Base-by-base conservation (phyloP, 768 basidiomycete genomes). In the Phaeotremella fagi region DNA sequence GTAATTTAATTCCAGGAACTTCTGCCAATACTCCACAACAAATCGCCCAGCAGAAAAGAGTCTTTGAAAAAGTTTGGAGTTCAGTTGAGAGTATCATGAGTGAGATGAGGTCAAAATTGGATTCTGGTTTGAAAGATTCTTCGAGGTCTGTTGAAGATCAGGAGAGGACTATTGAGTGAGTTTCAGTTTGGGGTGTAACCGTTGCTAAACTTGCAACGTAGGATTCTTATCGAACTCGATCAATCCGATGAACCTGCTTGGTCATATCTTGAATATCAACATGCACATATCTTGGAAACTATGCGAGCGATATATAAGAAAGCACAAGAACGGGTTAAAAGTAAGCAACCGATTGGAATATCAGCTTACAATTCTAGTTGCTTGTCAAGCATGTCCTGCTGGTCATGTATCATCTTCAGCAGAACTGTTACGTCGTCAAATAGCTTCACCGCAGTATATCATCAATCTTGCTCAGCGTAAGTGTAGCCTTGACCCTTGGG, bases 131-230 rank as follows among this genome's bases (percentile, higher is more conserved):
- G 41, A 84, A 87, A 72, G 90, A 97, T 63, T 80, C 85, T 3
- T 80, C 77, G 46, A 80, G 88, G 45, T 84, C 82, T 42, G 80
- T 90, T 3, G 95, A 99, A 59, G 94, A 98, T 60, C 90, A 95
- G 55, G 92, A 97, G 76, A 90, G 88, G 78, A 95, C 88, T 1
- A 86, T 99, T 50, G 92, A 98, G 95, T 90, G 65, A 63, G 85
- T 76, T 20, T 15, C 11, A n/a, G 1, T 3, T 44, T 23, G 20
- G n/a, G n/a, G n/a, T n/a, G 24, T 7, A n/a, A 20, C 23, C 14
- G 42, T 36, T 23, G 24, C 38, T 16, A n/a, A 24, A 9, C 51
- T 59, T 46, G 41, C 29, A 31, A 7, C 1, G n/a, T 6, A 98
- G 94, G 66, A 86, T 97, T 45, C 75, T 98, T 27, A 77, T 91